These are phyloP conservation scores for Tuctoria greenei DNA, from an alignment of 176 grass and related monocot species.

Conservation along the genomic window DNA sequence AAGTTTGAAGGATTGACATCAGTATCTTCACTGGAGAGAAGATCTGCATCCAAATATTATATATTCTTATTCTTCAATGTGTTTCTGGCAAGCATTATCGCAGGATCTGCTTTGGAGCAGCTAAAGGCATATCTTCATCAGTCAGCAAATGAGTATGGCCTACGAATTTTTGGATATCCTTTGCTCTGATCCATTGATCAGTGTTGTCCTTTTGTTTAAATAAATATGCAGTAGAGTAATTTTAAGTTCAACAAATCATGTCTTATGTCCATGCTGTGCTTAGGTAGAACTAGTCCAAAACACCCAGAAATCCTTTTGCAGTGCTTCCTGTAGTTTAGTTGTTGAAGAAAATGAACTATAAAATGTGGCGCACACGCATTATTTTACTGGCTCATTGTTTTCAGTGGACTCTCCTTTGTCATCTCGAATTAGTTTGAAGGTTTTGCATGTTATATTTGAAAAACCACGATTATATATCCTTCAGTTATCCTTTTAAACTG, in stretches of 20 bases:
- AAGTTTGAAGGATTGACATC: conserved; percentile 89
- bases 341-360: conserved; percentile 6
- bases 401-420: background rate
- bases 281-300: background rate
- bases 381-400: conserved; percentile 17
- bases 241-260: conserved; percentile 8
- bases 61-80: conserved; percentile 93
- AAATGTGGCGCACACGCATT: background rate
- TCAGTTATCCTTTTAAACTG: background rate
- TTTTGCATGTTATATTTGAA: conserved; percentile 20
- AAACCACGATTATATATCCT: background rate
- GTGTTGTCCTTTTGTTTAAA: conserved; percentile 3
- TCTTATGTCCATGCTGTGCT: conserved; percentile 8
- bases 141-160: conserved; percentile 84
- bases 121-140: conserved; percentile 73
- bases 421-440: conserved; percentile 10
- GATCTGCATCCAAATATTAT: conserved; percentile 86
- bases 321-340: background rate
- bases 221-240: background rate
- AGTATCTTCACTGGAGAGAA: conserved; percentile 81
- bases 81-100: conserved; percentile 73
- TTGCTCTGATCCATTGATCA: background rate
- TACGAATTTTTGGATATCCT: conserved; percentile 18
- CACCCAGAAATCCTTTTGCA: background rate
- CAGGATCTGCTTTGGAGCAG: conserved; percentile 87